Conservation (phyloP, 352 stramenopile genomes). For the Thalassiosira mediterranea region DNA sequence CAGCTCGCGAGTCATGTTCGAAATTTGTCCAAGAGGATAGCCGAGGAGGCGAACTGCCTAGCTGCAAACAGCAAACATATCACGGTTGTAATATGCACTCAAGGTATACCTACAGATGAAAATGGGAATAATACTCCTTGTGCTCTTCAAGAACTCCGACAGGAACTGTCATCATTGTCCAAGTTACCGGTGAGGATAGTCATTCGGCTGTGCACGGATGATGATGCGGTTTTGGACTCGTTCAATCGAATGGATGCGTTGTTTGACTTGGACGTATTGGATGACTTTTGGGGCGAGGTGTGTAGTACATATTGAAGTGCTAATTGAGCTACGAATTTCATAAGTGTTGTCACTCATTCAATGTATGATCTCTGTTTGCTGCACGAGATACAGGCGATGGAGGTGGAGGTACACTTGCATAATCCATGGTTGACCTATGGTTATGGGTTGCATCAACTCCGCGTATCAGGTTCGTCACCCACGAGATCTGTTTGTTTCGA, state of each 20-base stretch:
- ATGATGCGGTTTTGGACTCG: slow-evolving; percentile 80
- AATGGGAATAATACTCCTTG: slow-evolving; percentile 24
- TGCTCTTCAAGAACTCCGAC: slow-evolving; percentile 18
- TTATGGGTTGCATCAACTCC: slow-evolving; percentile 77
- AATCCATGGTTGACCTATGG: slow-evolving; percentile 86
- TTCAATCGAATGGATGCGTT: slow-evolving; percentile 64
- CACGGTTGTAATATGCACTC: slow-evolving; percentile 56
- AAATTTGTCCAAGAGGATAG: neutral
- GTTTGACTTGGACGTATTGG: slow-evolving; percentile 79
- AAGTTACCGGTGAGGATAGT: slow-evolving; percentile 74
- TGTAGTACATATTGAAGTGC: neutral
- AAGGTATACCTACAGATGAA: slow-evolving; percentile 65
- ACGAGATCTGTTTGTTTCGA: too few species aligned
- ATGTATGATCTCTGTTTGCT: slow-evolving; percentile 24
- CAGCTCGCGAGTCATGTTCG: neutral
- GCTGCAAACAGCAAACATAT: slow-evolving; percentile 41
- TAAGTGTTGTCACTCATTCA: too few species aligned
- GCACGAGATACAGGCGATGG: slow-evolving; percentile 12
- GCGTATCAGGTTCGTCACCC: slow-evolving; percentile 82
- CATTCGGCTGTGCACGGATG: slow-evolving; percentile 84
- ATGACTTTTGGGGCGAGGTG: slow-evolving; percentile 81
- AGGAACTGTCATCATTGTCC: neutral
- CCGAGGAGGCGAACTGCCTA: slow-evolving; percentile 8
- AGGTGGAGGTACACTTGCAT: slow-evolving; percentile 68
- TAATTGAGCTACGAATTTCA: too few species aligned